Conservation (phyloP, 345 rosid genomes). For the Linum usitatissimum region DNA sequence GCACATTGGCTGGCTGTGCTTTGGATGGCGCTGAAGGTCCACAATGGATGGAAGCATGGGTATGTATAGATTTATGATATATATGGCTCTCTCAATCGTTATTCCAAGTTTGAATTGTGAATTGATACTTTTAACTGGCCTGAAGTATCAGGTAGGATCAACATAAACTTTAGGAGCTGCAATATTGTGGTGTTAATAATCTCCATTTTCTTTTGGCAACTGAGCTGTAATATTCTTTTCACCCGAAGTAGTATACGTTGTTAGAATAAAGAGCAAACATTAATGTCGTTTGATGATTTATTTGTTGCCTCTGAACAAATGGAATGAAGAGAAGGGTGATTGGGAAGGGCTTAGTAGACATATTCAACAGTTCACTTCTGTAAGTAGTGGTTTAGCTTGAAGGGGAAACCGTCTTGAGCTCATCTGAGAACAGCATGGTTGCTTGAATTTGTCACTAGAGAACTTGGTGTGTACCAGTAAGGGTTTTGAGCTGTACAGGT, state of each 20-base stretch:
- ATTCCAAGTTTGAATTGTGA: neutral
- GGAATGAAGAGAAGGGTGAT: too few relatives aligned
- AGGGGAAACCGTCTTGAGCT: neutral
- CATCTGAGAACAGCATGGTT: neutral
- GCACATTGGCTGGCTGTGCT: constrained; percentile 92
- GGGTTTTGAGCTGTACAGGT: neutral
- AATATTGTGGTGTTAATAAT: neutral
- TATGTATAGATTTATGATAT: constrained; percentile 26
- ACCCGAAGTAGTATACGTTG: neutral
- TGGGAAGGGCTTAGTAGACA: too few relatives aligned
- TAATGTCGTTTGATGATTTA: neutral
- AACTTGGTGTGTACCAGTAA: neutral
- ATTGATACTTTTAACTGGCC: neutral
- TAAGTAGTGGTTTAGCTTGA: neutral
- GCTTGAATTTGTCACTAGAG: neutral
- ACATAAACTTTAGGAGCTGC: neutral
- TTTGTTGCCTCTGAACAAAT: too few relatives aligned
- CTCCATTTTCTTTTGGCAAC: neutral
- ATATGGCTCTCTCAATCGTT: neutral
- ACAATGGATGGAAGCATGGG: constrained; percentile 99
- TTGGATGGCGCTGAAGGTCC: constrained; percentile 99
- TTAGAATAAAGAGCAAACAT: neutral
- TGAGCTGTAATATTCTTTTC: neutral
- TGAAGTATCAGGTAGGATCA: neutral
- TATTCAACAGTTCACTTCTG: too few relatives aligned